Percentiles rank a stretch among this genome's conserved stretches.
Evolutionary conservation across 163 green algal species (phyloP).

Genomic region (Volvox carteri): DNA sequence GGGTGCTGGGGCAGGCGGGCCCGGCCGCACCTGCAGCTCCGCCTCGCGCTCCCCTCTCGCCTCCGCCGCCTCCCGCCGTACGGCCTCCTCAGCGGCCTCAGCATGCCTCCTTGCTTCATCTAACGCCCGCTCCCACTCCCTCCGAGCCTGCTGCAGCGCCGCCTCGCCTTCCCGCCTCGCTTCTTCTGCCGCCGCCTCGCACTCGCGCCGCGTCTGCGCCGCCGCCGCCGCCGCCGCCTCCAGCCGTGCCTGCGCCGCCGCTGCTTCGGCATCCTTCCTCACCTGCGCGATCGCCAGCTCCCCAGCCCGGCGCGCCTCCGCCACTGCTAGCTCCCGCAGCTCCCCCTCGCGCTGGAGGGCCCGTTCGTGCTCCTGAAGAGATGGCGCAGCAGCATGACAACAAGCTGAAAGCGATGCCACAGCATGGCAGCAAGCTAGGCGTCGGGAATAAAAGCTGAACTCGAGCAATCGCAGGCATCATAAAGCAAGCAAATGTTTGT

Average conservation of each 20-base stretch:
- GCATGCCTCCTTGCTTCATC: neutral
- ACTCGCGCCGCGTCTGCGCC: neutral
- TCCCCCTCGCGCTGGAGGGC: conserved; percentile 40
- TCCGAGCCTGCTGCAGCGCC: conserved; percentile 8
- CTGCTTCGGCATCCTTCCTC: neutral
- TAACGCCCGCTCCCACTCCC: neutral
- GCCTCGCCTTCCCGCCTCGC: neutral
- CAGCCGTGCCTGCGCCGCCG: neutral
- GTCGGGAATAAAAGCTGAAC: no score
- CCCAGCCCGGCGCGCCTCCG: conserved; percentile 30
- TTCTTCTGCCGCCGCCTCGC: neutral
- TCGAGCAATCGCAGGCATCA: no score
- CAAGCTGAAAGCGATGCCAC: no score
- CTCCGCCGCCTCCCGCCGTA: neutral
- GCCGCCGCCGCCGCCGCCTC: neutral
- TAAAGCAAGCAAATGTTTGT: no score
- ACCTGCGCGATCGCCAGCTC: conserved; percentile 5
- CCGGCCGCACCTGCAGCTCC: conserved; percentile 26
- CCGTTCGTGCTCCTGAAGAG: conserved; percentile 19
- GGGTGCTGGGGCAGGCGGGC: no score
- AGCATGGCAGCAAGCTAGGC: no score
- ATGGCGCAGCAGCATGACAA: no score
- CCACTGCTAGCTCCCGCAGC: neutral
- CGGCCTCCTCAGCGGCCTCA: neutral
- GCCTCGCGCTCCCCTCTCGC: conserved; percentile 7